Evolutionary conservation across 1,284 basidiomycete genomes (phyloP).

Genomic region (Papiliotrema flavescens): DNA sequence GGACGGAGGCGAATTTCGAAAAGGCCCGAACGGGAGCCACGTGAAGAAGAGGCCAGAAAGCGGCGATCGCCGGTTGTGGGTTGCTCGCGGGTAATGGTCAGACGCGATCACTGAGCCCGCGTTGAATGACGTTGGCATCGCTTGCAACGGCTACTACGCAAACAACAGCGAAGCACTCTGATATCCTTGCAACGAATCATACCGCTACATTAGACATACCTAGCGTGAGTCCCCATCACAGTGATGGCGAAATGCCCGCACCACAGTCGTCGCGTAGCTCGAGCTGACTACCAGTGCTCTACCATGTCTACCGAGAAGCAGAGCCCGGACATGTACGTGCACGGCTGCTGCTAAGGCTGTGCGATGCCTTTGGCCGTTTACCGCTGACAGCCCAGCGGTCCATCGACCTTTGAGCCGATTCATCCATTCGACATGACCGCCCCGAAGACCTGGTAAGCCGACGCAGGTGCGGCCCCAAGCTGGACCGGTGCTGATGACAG

Average conservation of each 20-base stretch:
- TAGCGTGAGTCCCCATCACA: too few relatives aligned
- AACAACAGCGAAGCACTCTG: neutral
- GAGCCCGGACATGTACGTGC: neutral
- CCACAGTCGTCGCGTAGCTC: neutral
- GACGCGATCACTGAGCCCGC: neutral
- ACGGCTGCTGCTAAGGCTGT: neutral
- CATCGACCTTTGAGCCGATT: slow-evolving; percentile 45
- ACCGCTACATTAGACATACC: too few relatives aligned
- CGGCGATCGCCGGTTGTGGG: neutral
- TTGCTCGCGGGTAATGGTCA: neutral
- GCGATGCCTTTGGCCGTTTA: neutral
- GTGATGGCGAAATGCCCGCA: too few relatives aligned
- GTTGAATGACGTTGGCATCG: neutral
- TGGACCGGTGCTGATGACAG: slow-evolving; percentile 2
- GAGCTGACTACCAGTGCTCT: neutral
- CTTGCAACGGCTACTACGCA: neutral
- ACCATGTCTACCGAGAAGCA: slow-evolving; percentile 1
- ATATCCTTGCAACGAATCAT: too few relatives aligned
- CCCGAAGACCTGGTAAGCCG: slow-evolving; percentile 45
- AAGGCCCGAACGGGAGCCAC: neutral
- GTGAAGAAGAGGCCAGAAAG: neutral
- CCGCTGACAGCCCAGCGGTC: slow-evolving; percentile 1
- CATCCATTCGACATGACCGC: slow-evolving; percentile 49
- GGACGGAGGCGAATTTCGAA: neutral
- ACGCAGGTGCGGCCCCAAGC: neutral